Conservation (phyloP, 1,139 yeast genomes). For the Scheffersomyces insectosa region DNA sequence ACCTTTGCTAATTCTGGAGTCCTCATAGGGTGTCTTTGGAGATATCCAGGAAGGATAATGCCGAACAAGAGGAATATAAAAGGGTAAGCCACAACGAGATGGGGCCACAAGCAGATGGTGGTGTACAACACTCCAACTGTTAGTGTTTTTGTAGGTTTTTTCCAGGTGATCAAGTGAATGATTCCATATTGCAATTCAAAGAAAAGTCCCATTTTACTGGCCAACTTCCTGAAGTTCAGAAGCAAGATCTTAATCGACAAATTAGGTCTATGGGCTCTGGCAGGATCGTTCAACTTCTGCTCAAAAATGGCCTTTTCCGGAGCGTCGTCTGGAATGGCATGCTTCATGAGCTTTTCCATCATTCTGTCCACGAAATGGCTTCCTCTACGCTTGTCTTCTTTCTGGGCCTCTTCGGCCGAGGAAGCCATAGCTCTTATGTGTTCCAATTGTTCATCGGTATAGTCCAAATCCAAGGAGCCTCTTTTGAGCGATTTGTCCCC, state of each 20-base stretch:
- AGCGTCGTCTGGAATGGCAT: slow-evolving; percentile 47
- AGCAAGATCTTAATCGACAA: slow-evolving; percentile 52
- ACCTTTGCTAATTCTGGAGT: slow-evolving; percentile 44
- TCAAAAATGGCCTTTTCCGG: slow-evolving; percentile 49
- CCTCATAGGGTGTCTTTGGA: slow-evolving; percentile 66
- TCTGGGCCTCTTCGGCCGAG: slow-evolving; percentile 25
- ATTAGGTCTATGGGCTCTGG: slow-evolving; percentile 44
- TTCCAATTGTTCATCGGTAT: slow-evolving; percentile 18
- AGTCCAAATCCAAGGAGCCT: slow-evolving; percentile 7
- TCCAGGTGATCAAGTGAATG: slow-evolving; percentile 62
- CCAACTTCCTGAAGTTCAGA: slow-evolving; percentile 52
- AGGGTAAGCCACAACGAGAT: slow-evolving; percentile 65
- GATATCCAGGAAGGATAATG: slow-evolving; percentile 70
- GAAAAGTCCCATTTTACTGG: slow-evolving; percentile 52
- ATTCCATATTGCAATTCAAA: slow-evolving; percentile 59
- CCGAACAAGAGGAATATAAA: slow-evolving; percentile 55
- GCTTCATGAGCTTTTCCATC: slow-evolving; percentile 51
- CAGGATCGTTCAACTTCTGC: slow-evolving; percentile 45
- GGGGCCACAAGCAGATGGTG: slow-evolving; percentile 67
- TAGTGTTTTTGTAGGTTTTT: slow-evolving; percentile 58
- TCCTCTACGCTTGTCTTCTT: slow-evolving; percentile 13
- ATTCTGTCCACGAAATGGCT: slow-evolving; percentile 59
- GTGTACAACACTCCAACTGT: slow-evolving; percentile 55
- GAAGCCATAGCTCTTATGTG: slow-evolving; percentile 20
- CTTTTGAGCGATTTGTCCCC: slow-evolving; percentile 7